These are phyloP conservation scores for Avicennia marina DNA, from an alignment of 257 asterid species.

Conservation along the genomic window DNA sequence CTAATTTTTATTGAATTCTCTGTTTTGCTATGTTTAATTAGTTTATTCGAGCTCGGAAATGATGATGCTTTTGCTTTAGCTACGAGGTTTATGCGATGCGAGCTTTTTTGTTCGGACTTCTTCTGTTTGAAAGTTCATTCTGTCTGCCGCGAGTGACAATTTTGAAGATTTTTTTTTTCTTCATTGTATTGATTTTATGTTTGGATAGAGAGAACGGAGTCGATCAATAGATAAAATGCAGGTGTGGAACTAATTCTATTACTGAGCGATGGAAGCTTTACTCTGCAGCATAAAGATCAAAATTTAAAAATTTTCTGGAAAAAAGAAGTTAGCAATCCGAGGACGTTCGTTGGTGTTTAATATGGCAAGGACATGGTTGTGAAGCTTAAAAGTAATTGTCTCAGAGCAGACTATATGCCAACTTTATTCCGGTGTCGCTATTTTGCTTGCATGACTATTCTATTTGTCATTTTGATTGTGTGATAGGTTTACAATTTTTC, in stretches of 20 bases:
- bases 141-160: constrained; percentile 1
- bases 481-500: constrained; percentile 1
- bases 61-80: background rate
- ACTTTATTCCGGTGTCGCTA: background rate
- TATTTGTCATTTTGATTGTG: background rate
- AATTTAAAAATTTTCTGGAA: background rate
- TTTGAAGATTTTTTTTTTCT: background rate
- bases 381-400: background rate
- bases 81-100: constrained; percentile 4
- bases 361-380: background rate
- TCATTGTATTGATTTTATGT: constrained; percentile 7
- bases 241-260: background rate
- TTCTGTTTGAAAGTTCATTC: background rate
- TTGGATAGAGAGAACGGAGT: background rate
- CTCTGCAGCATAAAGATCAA: background rate
- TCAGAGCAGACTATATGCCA: background rate
- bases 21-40: background rate
- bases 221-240: background rate
- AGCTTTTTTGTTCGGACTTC: background rate
- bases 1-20: constrained; percentile 6
- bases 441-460: background rate
- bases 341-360: background rate
- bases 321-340: background rate
- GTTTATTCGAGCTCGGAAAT: background rate
- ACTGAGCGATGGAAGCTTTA: background rate